Base-by-base conservation (phyloP, 805 yeast genomes). In the Hanseniaspora singularis region DNA sequence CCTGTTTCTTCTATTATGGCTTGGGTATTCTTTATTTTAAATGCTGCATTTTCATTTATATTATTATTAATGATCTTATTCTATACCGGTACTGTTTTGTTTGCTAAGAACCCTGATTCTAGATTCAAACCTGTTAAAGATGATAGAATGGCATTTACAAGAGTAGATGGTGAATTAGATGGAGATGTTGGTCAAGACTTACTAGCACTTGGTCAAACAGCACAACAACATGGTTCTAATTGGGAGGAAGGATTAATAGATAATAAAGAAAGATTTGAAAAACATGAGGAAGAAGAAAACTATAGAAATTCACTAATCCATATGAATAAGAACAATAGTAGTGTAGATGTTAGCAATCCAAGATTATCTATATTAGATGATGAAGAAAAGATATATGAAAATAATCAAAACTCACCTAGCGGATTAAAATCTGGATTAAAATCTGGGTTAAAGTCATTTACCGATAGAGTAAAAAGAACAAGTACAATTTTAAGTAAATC, bases 71-170 rank as follows among this genome's bases (percentile, higher is more conserved):
- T 79, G 66, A 79, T 84, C 55, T 69, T 87, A 50, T 77, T 77
- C 2, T 78, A 81, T 54, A 72, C 79, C 48, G 60, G 64, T n/a
- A 64, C 77, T 55, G 77, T 83, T 8, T 51, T 82, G 1, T 69
- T 79, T 54, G 78, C 88, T 28, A 84, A 81, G 67, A 85, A 85
- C 60, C 96, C 95, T 23, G 95, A 85, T 63, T 77, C 87, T 10
- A 74, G 92, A 62, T 82, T 82, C 61, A 84, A 82, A 43, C 92
- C 94, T 11, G 94, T 94, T 10, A 79, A 71, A 56, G 96, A 88
- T 64, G 96, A 88, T 62, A 78, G 96, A 73, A 78, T 86, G 19
- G 85, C 95, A 9, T 88, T 88, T 77, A 92, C 81, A 58, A 70
- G 65, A 51, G 55, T 55, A 48, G 57, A 64, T 16, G 69, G 64